Conservation (phyloP, 2,329 filamentous ascomycete genomes). For the Fusarium musae region DNA sequence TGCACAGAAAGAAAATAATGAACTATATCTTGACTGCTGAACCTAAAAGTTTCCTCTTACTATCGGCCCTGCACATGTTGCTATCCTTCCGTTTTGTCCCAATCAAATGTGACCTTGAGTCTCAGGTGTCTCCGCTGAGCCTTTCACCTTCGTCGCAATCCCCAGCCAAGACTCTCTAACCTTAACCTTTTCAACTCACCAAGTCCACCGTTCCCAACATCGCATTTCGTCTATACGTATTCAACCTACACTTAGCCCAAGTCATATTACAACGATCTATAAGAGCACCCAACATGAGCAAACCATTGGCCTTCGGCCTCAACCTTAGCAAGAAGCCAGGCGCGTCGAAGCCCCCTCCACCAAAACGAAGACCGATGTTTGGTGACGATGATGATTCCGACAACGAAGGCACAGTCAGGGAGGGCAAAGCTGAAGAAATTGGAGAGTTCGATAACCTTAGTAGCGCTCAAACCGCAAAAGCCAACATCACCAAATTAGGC, state of each 20-base stretch:
- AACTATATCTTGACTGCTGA: background rate
- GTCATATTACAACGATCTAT: background rate
- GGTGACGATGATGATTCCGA: constrained; percentile 67
- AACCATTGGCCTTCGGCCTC: constrained; percentile 66
- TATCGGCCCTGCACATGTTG: background rate
- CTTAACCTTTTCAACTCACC: constrained; percentile 10
- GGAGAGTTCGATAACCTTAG: constrained; percentile 69
- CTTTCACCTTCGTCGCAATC: background rate
- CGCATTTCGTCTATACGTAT: background rate
- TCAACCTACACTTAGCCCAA: background rate
- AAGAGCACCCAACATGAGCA: constrained; percentile 54
- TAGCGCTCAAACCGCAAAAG: constrained; percentile 37
- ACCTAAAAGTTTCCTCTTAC: too few relatives aligned
- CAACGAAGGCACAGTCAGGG: constrained; percentile 54
- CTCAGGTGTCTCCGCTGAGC: background rate
- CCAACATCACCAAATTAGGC: constrained; percentile 44
- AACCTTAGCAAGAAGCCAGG: constrained; percentile 69
- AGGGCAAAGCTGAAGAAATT: constrained; percentile 64
- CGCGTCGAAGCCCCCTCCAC: constrained; percentile 59
- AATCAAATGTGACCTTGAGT: background rate
- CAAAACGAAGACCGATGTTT: constrained; percentile 67
- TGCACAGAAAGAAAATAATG: background rate
- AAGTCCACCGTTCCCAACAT: background rate
- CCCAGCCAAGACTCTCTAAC: constrained; percentile 6
- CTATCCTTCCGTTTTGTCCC: background rate